These are phyloP conservation scores for Colletotrichum theobromicola DNA, from an alignment of 2,329 filamentous ascomycete genomes.

Conservation along the genomic window DNA sequence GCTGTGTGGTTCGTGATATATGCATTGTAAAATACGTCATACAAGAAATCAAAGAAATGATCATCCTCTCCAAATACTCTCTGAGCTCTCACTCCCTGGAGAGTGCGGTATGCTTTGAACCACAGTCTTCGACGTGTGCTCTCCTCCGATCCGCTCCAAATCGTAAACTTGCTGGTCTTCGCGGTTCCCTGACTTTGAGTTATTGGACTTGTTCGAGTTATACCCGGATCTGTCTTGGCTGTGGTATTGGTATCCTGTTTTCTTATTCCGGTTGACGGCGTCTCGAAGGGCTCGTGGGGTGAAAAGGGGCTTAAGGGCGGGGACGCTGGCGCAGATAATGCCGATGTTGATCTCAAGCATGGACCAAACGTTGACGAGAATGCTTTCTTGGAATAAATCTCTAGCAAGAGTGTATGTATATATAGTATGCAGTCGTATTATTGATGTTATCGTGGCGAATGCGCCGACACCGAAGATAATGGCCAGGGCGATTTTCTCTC, in stretches of 20 bases:
- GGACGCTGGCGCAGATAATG: conserved; percentile 54
- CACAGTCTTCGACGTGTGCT: background rate
- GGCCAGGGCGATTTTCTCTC: conserved; percentile 55
- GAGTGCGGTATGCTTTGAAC: background rate
- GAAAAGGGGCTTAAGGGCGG: conserved; percentile 55
- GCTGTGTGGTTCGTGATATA: background rate
- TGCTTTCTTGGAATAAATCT: conserved; percentile 39
- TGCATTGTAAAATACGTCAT: background rate
- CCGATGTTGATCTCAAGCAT: conserved; percentile 54
- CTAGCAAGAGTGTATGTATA: conserved; percentile 38
- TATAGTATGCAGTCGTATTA: conserved; percentile 44
- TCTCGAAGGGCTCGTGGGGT: conserved; percentile 28
- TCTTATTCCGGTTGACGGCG: background rate
- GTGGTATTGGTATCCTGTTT: background rate
- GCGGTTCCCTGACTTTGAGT: background rate
- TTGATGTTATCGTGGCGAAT: conserved; percentile 40
- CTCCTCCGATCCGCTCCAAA: background rate
- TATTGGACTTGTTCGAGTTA: background rate
- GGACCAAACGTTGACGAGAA: conserved; percentile 47
- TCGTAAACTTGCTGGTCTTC: background rate
- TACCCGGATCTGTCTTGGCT: background rate
- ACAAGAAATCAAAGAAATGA: background rate
- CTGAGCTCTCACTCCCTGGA: background rate
- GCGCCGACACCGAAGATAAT: conserved; percentile 44
- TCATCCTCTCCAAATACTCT: conserved; percentile 2